A percentile compares a stretch with the other conserved stretches of the same genome.
phyloP scores from a whole-genome alignment of 2,329 filamentous ascomycete genomes.

The Alternaria gaisen region DNA sequence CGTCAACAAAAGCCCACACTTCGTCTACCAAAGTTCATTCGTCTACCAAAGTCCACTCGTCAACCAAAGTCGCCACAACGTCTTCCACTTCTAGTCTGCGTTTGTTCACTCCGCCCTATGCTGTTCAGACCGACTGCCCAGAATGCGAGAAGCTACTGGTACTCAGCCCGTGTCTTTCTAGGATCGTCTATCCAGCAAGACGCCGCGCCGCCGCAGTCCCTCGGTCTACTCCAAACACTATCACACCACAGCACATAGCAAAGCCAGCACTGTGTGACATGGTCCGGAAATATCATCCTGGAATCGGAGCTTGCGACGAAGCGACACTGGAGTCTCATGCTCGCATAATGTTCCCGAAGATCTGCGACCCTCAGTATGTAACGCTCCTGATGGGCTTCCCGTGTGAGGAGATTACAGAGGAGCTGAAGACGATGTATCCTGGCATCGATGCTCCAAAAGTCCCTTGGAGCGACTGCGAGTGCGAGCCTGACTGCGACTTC shows the following conservation, averaged over 20 bases:
- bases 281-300: conserved; percentile 10
- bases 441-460: neutral
- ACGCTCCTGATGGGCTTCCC: conserved; percentile 7
- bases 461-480: neutral
- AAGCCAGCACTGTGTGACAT: conserved; percentile 9
- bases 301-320: conserved; percentile 8
- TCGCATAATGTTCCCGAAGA: conserved; percentile 1
- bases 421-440: neutral
- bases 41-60: neutral
- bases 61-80: neutral
- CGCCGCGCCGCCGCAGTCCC: neutral
- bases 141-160: neutral
- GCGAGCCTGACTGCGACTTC: neutral
- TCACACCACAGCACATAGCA: neutral
- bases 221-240: neutral
- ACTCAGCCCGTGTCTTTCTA: conserved; percentile 14
- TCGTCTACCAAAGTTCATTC: neutral
- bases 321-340: neutral
- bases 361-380: conserved; percentile 10
- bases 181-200: conserved; percentile 9
- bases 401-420: conserved; percentile 7
- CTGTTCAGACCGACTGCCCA: neutral
- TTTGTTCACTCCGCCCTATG: conserved; percentile 1
- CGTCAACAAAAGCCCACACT: neutral
- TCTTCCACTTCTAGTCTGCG: neutral